Conservation (phyloP, 345 rosid genomes). For the Sapria himalayana region DNA sequence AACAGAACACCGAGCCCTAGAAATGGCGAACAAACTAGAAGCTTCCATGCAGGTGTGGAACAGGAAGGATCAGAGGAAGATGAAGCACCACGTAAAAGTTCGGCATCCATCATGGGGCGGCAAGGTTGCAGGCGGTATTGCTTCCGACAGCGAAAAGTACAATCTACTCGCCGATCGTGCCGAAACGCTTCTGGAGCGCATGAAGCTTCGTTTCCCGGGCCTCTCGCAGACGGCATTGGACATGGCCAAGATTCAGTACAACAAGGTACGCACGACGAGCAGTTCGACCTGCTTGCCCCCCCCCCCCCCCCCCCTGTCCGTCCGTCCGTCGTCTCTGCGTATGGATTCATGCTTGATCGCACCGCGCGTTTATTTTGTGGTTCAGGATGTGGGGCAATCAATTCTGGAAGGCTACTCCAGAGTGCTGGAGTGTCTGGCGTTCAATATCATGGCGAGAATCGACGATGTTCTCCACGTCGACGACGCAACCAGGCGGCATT, state of each 20-base stretch:
- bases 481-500: conserved; percentile 38
- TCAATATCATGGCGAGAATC: conserved; percentile 92
- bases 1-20: conserved; percentile 67
- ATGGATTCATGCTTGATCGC: no score
- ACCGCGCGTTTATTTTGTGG: no score
- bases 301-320: no score
- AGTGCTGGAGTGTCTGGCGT: conserved; percentile 96
- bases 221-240: conserved; percentile 86
- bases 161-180: conserved; percentile 49
- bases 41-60: conserved; percentile 74
- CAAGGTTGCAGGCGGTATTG: conserved; percentile 70
- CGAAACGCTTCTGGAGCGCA: conserved; percentile 49
- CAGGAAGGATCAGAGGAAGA: conserved; percentile 36
- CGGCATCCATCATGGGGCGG: conserved; percentile 65
- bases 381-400: conserved; percentile 93
- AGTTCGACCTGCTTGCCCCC: no score
- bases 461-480: conserved; percentile 87
- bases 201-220: conserved; percentile 68
- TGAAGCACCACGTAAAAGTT: conserved; percentile 16
- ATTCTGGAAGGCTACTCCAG: conserved; percentile 95
- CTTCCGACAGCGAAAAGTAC: conserved; percentile 36
- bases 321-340: no score
- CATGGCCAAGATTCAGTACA: conserved; percentile 89
- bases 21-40: conserved; percentile 66
- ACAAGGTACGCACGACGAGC: conserved; percentile 58